These are phyloP conservation scores for Eucalyptus pauciflora DNA, from an alignment of 345 rosid genomes.

Conservation along the genomic window DNA sequence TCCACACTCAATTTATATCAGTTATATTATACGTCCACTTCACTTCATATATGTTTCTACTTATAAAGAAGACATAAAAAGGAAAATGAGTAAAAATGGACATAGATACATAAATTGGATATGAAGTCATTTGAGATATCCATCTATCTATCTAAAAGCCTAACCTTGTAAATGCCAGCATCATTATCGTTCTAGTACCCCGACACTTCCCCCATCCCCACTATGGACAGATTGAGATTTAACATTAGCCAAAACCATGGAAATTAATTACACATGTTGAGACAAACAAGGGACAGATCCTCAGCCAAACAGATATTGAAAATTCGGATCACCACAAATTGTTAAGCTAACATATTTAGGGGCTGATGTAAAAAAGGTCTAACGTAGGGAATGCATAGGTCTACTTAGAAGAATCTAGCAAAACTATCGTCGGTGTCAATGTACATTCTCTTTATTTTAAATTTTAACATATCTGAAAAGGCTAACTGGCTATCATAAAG, in stretches of 20 bases:
- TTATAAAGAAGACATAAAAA: not conserved
- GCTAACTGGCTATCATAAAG: not conserved
- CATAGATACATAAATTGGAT: not conserved
- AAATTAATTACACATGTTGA: not conserved
- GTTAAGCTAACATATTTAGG: not conserved
- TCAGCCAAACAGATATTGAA: not conserved
- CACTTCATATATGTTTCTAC: not conserved
- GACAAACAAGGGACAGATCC: not conserved
- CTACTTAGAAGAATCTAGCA: not conserved
- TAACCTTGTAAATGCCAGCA: not conserved
- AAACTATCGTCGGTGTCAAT: not conserved
- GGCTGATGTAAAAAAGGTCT: not conserved
- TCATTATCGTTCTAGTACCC: not conserved
- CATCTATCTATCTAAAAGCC: not conserved
- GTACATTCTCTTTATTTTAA: not conserved
- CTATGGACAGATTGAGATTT: not conserved
- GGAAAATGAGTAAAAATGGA: not conserved
- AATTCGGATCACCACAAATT: not conserved
- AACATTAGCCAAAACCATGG: not conserved
- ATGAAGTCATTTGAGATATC: not conserved
- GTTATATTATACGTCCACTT: not conserved
- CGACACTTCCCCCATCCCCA: not conserved
- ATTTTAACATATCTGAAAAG: not conserved
- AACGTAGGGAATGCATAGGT: not conserved
- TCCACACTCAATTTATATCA: not conserved